Percentiles rank a stretch among this genome's conserved stretches.
Conservation (phyloP, 768 basidiomycete species). For the Mycena sanguinolenta region DNA sequence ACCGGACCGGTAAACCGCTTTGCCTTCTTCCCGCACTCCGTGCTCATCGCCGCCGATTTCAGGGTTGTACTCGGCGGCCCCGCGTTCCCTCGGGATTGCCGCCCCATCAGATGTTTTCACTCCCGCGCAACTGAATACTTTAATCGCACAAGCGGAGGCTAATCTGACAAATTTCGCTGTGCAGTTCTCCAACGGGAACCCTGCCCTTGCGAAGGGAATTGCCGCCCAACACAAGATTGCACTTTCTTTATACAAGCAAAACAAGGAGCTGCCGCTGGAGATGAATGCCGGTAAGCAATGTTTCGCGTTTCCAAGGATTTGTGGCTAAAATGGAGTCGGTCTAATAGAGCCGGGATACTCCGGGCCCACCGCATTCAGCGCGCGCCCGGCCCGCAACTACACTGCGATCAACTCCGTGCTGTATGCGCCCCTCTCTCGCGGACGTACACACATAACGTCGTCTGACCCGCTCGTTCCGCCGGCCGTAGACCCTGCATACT, state of each 20-base stretch:
- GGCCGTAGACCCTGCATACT: slow-evolving; percentile 64
- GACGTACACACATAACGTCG: slow-evolving; percentile 60
- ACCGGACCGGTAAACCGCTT: slow-evolving; percentile 45
- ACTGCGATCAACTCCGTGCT: slow-evolving; percentile 50
- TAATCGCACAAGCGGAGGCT: slow-evolving; percentile 39
- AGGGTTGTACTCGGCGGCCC: slow-evolving; percentile 47
- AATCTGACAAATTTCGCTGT: slow-evolving; percentile 42
- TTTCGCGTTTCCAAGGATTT: background rate
- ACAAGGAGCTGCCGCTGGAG: slow-evolving; percentile 44
- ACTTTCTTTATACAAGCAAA: slow-evolving; percentile 41
- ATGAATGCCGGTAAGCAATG: slow-evolving; percentile 44
- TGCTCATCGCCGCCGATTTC: background rate
- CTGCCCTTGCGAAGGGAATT: slow-evolving; percentile 46
- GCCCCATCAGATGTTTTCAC: slow-evolving; percentile 46
- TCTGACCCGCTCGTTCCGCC: slow-evolving; percentile 57
- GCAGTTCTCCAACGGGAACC: slow-evolving; percentile 49
- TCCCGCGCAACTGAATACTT: slow-evolving; percentile 26
- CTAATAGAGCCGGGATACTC: slow-evolving; percentile 49
- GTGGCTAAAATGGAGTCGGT: slow-evolving; percentile 1
- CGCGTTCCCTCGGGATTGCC: slow-evolving; percentile 46
- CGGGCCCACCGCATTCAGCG: slow-evolving; percentile 41
- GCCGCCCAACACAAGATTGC: slow-evolving; percentile 45
- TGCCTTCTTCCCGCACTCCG: too few species aligned
- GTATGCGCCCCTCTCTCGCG: slow-evolving; percentile 57
- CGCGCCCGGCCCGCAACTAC: slow-evolving; percentile 46